A percentile compares a stretch with the other conserved stretches of the same genome.
Conservation (phyloP, 2,329 filamentous ascomycete species). For the Penicillium fuscoglaucum region DNA sequence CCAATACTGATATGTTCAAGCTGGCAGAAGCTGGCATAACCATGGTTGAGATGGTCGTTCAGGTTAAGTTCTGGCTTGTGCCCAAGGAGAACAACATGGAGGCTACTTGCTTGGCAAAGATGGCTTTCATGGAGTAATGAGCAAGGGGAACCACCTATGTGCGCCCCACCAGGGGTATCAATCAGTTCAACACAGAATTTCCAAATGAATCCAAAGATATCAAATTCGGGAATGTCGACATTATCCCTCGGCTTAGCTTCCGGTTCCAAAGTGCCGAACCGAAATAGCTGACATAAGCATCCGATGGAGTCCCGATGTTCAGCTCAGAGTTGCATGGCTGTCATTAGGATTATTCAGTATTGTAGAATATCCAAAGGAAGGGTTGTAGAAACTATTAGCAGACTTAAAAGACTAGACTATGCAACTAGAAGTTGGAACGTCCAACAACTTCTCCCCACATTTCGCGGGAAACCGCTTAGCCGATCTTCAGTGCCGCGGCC, state of each 20-base stretch:
- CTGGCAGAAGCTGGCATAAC: constrained; percentile 19
- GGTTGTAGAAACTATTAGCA: neutral
- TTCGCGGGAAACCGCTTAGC: constrained; percentile 39
- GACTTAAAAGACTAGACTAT: neutral
- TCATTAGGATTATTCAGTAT: no score
- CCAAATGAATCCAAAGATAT: neutral
- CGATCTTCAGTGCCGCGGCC: constrained; percentile 37
- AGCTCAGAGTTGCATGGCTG: neutral
- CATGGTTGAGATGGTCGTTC: constrained; percentile 20
- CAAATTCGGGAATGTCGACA: neutral
- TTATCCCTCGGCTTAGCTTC: neutral
- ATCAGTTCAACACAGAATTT: neutral
- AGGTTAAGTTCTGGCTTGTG: constrained; percentile 32
- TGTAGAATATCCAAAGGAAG: neutral
- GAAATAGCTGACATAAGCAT: constrained; percentile 5
- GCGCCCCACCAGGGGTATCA: neutral
- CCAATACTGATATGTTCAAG: constrained; percentile 25
- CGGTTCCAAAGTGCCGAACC: constrained; percentile 3
- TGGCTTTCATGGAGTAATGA: neutral
- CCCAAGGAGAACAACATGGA: constrained; percentile 22
- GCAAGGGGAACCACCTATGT: neutral
- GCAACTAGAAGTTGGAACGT: neutral
- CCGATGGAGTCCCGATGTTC: neutral
- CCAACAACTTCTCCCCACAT: constrained; percentile 21
- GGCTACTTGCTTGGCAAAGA: neutral